Evolutionary conservation across 345 rosid species (phyloP), one percentile per base, ranked within the genome.

Genomic region (Eucalyptus regnans): DNA sequence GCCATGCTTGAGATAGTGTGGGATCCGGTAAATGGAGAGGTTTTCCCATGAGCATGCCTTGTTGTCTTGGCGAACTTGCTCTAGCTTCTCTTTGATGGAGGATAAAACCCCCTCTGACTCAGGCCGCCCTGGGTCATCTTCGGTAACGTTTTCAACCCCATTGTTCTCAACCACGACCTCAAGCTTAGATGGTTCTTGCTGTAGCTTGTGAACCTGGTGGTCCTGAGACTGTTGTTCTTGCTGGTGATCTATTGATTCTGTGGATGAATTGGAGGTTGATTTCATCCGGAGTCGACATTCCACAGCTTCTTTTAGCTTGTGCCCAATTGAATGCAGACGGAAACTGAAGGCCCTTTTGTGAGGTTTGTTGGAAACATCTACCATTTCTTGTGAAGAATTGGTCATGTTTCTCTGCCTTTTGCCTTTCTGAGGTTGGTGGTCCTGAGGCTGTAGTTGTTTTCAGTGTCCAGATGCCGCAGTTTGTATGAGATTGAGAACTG

Each of bases 31-130:
- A 86, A 95, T 94, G 91, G 93, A 89, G 49, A 92, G 68, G 89
- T 93, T 95, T 23, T 90, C 94, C 99, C 99, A 94, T 4, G 91
- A 91, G 66, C 94, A 51, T 0, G 93, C 93, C 44, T 86, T 93
- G 31, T 96, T 96, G 27, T 96, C 98, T 90, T 93, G 93, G 46
- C 90, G 66, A n/a, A 96, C 97, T 90, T 93, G 92, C 27, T 94
- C 94, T 7, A 96, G 95, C 87, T 94, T 96, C 58, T 94, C 95
- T 64, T 94, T 96, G 60, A 87, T 89, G 22, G 96, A 92, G 17
- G 97, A 94, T 37, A 96, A 89, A 66, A 93, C 93, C 98, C 98
- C 94, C 29, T 96, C 98, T 5, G 90, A 52, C 10, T 93, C 95
- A 11, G 94, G 90, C 25, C 92, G 88, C 41, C 27, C 80, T 29